phyloP scores from a whole-genome alignment of 2,329 filamentous ascomycete genomes.

The Proliferodiscus dingleyae region DNA sequence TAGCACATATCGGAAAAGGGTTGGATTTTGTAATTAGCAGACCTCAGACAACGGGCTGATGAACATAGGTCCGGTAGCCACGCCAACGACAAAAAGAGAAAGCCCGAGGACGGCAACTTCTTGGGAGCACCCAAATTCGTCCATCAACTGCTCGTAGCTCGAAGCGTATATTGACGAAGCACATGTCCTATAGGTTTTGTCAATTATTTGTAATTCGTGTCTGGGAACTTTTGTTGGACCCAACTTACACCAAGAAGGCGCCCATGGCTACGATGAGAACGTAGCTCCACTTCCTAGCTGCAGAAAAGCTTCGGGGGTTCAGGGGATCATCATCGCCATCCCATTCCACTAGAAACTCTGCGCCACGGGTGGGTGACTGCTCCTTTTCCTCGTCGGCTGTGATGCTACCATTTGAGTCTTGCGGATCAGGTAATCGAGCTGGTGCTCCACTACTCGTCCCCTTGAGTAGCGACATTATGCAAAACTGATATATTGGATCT shows the following conservation, averaged over 20 bases:
- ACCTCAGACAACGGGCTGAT: slow-evolving; percentile 59
- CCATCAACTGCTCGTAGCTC: slow-evolving; percentile 56
- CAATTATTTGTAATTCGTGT: no score
- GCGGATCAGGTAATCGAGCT: neutral
- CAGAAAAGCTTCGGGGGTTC: slow-evolving; percentile 64
- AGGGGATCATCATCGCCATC: slow-evolving; percentile 65
- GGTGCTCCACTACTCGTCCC: neutral
- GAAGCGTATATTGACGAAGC: slow-evolving; percentile 78
- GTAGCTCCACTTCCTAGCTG: slow-evolving; percentile 67
- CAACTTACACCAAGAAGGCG: slow-evolving; percentile 72
- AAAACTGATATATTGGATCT: neutral
- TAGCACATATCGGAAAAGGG: no score
- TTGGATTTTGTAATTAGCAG: neutral
- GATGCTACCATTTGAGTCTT: neutral
- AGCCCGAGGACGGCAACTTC: slow-evolving; percentile 50
- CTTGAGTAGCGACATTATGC: neutral
- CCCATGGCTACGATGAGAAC: slow-evolving; percentile 66
- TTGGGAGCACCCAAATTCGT: slow-evolving; percentile 12
- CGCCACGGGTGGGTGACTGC: neutral
- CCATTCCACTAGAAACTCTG: slow-evolving; percentile 62
- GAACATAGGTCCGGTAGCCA: slow-evolving; percentile 57
- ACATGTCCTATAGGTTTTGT: slow-evolving; percentile 54
- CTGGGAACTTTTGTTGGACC: no score
- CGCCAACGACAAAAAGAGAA: slow-evolving; percentile 54
- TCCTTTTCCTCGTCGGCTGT: slow-evolving; percentile 8